Conservation (phyloP, 192 early-diverging fungal species). For the Tieghemiomyces parasiticus region DNA sequence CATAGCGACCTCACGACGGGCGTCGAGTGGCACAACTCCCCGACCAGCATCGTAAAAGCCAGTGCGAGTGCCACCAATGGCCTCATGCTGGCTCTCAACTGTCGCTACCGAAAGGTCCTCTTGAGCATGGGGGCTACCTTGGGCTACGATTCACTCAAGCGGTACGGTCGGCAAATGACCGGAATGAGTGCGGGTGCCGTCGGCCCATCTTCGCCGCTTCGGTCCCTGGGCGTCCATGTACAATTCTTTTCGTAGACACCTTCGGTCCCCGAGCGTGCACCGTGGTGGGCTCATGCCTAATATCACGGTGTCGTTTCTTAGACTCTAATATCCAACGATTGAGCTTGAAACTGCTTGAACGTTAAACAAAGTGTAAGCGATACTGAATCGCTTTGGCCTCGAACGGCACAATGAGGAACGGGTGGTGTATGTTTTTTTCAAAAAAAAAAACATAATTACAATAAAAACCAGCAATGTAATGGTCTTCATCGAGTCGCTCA, state of each 20-base stretch:
- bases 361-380: too few species aligned
- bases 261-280: too few species aligned
- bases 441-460: too few species aligned
- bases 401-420: too few species aligned
- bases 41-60: conserved; percentile 34
- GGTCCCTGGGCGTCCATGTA: not conserved
- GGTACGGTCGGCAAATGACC: not conserved
- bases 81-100: conserved; percentile 4
- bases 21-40: conserved; percentile 55
- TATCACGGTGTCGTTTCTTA: too few species aligned
- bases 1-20: conserved; percentile 78
- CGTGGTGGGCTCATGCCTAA: too few species aligned
- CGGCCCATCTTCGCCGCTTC: not conserved
- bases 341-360: too few species aligned
- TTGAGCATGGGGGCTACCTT: not conserved
- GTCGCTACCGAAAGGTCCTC: conserved; percentile 6
- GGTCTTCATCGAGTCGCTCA: too few species aligned
- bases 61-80: conserved; percentile 32
- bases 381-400: too few species aligned
- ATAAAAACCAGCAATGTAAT: too few species aligned
- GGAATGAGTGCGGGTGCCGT: not conserved
- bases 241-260: not conserved
- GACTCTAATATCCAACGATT: too few species aligned
- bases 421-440: too few species aligned
- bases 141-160: not conserved